Evolutionary conservation across 2,329 filamentous ascomycete genomes (phyloP).

Genomic region (Penicillium olsonii): DNA sequence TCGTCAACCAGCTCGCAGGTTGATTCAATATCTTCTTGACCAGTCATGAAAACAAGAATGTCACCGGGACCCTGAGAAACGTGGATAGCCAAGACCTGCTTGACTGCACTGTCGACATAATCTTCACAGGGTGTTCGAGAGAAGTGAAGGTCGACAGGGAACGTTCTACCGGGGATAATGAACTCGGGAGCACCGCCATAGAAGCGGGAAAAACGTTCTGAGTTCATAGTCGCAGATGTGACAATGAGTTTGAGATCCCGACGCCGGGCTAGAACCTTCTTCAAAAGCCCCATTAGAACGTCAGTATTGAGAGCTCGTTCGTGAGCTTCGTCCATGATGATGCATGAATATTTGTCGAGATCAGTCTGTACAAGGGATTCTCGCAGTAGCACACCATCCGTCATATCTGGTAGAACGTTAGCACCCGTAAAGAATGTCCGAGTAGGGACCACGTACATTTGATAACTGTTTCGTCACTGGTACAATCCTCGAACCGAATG

Average conservation of each 20-base stretch:
- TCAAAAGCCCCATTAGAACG: constrained; percentile 95
- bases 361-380: constrained; percentile 92
- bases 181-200: constrained; percentile 96
- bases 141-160: constrained; percentile 95
- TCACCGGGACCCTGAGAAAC: constrained; percentile 91
- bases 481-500: constrained; percentile 98
- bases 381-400: constrained; percentile 88
- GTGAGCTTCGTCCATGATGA: constrained; percentile 99
- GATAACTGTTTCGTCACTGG: constrained; percentile 90
- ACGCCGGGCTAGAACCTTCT: constrained; percentile 88
- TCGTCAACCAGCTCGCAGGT: constrained; percentile 93
- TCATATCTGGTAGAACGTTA: constrained; percentile 67
- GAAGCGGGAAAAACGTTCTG: constrained; percentile 92
- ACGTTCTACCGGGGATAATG: constrained; percentile 91
- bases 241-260: constrained; percentile 95
- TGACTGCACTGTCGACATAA: constrained; percentile 95
- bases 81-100: constrained; percentile 93
- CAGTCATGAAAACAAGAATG: constrained; percentile 98
- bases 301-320: constrained; percentile 96
- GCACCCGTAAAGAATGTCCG: not conserved
- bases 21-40: constrained; percentile 96
- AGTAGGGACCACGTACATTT: constrained; percentile 62
- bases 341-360: constrained; percentile 92
- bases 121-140: constrained; percentile 94
- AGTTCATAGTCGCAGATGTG: constrained; percentile 98